Conservation (phyloP, 257 asterid species). For the Lycium ferocissimum region DNA sequence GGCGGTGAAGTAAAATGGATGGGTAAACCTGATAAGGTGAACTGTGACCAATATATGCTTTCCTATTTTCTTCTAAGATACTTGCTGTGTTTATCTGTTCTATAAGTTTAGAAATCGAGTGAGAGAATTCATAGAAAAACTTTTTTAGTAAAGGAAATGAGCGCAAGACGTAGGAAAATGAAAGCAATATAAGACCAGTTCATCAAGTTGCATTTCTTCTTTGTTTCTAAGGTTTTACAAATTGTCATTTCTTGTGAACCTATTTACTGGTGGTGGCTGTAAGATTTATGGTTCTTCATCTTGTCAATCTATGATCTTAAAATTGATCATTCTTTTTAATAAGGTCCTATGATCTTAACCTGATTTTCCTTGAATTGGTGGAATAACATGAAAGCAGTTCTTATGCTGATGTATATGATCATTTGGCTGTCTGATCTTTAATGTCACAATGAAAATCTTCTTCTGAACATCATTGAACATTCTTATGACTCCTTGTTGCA, state of each 20-base stretch:
- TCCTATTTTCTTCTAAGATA: constrained; percentile 1
- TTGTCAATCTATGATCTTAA: background rate
- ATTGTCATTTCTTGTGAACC: background rate
- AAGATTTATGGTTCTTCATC: background rate
- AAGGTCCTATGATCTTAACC: background rate
- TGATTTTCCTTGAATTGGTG: background rate
- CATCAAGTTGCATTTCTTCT: background rate
- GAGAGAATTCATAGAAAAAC: background rate
- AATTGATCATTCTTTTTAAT: background rate
- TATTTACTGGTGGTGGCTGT: background rate
- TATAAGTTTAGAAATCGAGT: background rate
- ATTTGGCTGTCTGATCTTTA: background rate
- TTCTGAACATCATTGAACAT: background rate
- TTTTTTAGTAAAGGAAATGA: background rate
- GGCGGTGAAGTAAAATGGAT: constrained; percentile 99
- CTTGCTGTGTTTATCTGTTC: background rate
- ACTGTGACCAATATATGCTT: constrained; percentile 12
- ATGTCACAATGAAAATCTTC: background rate
- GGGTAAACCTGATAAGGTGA: constrained; percentile 98
- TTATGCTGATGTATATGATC: background rate
- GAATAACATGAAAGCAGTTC: background rate
- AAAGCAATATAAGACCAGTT: background rate
- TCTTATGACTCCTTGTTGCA: constrained; percentile 27
- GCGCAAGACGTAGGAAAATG: background rate
- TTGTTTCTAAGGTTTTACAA: background rate